Conservation (phyloP, 805 yeast genomes). For the Ogataea thermomethanolica region DNA sequence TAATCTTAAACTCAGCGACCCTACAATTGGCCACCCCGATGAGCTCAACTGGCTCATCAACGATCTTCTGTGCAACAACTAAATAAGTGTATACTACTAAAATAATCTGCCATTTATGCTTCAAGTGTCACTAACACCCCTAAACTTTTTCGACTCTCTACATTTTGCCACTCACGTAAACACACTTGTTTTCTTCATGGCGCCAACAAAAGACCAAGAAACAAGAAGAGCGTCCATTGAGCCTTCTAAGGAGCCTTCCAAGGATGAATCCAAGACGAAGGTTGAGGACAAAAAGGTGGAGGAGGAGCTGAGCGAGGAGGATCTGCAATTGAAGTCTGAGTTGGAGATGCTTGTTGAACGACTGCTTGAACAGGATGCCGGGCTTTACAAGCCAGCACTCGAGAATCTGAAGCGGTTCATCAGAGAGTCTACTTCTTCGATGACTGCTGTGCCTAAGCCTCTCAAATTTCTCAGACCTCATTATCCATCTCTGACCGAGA, state of each 20-base stretch:
- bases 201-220: conserved; percentile 25
- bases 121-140: conserved; percentile 6
- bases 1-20: conserved; percentile 26
- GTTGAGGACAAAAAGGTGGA: conserved; percentile 35
- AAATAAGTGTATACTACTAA: conserved; percentile 2
- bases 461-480: conserved; percentile 90
- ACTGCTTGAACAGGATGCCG: conserved; percentile 51
- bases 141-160: conserved; percentile 6
- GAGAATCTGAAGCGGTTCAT: conserved; percentile 70
- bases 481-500: conserved; percentile 61
- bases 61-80: conserved; percentile 45
- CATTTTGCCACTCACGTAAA: conserved; percentile 20
- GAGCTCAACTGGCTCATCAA: conserved; percentile 71
- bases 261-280: conserved; percentile 17
- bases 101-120: conserved; percentile 12
- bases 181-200: conserved; percentile 15
- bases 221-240: conserved; percentile 11
- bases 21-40: conserved; percentile 44
- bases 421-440: conserved; percentile 91
- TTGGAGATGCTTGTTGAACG: conserved; percentile 84
- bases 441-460: conserved; percentile 99
- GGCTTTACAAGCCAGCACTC: conserved; percentile 59
- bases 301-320: conserved; percentile 92
- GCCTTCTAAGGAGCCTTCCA: conserved; percentile 13
- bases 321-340: conserved; percentile 79